phyloP scores from a whole-genome alignment of 176 grass and related monocot species.

The Saccharum officinarum region DNA sequence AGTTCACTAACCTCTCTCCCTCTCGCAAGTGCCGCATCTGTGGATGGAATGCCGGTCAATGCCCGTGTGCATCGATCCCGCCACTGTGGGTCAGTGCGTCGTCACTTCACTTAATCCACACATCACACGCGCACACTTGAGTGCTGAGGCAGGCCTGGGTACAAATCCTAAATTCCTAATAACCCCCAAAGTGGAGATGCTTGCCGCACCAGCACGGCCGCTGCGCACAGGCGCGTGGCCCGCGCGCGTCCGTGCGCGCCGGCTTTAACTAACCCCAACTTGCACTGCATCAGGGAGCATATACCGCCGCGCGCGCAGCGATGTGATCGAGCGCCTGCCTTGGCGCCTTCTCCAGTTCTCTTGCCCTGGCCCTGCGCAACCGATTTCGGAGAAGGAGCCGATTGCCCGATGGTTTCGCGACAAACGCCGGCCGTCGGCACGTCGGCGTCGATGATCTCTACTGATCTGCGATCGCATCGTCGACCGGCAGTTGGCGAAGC shows the following conservation, averaged over 20 bases:
- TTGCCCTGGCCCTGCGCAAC: too few species aligned
- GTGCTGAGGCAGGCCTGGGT: too few species aligned
- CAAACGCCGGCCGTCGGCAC: neutral
- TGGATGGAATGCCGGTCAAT: neutral
- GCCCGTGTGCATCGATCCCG: neutral
- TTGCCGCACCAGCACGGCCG: conserved; percentile 8
- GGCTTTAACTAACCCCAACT: neutral
- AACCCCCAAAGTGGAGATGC: neutral
- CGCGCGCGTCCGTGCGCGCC: neutral
- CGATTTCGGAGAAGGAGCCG: neutral
- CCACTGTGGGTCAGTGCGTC: neutral
- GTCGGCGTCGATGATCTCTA: neutral
- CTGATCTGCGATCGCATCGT: neutral
- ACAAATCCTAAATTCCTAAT: neutral
- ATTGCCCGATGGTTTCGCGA: neutral
- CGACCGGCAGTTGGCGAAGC: neutral
- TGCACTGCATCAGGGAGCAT: too few species aligned
- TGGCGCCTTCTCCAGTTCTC: too few species aligned
- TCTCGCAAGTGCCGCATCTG: neutral
- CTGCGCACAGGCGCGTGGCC: neutral
- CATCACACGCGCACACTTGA: neutral
- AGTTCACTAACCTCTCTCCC: neutral
- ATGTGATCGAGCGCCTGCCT: too few species aligned
- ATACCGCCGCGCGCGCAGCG: too few species aligned
- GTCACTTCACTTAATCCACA: neutral